These are phyloP conservation scores for Aspergillus bertholletiae DNA, from an alignment of 495 filamentous ascomycete genomes.

Conservation along the genomic window DNA sequence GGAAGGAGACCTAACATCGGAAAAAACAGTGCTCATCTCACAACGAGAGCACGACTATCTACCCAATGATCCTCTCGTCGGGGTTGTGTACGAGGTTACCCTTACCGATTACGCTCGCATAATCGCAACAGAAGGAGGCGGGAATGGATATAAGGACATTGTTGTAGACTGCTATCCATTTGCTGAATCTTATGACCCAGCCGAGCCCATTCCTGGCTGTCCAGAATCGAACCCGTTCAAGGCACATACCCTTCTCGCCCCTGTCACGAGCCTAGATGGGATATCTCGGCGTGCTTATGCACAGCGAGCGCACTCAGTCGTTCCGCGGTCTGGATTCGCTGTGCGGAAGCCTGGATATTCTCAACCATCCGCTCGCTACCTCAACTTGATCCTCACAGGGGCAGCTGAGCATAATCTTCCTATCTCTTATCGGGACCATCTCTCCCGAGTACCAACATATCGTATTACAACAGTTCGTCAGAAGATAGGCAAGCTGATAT, in stretches of 20 bases:
- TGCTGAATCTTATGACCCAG: slow-evolving; percentile 35
- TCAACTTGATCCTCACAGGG: slow-evolving; percentile 71
- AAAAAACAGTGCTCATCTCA: slow-evolving; percentile 30
- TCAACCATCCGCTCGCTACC: slow-evolving; percentile 79
- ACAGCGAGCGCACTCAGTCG: slow-evolving; percentile 2
- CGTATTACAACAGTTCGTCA: slow-evolving; percentile 64
- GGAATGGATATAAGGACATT: slow-evolving; percentile 76
- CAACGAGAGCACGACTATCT: slow-evolving; percentile 41
- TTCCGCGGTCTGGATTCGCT: neutral
- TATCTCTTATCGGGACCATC: slow-evolving; percentile 64
- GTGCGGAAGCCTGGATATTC: slow-evolving; percentile 63
- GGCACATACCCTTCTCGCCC: slow-evolving; percentile 60
- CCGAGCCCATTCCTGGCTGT: slow-evolving; percentile 35
- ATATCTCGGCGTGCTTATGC: neutral
- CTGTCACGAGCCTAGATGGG: slow-evolving; percentile 20
- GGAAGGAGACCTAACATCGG: slow-evolving; percentile 20
- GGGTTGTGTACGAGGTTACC: slow-evolving; percentile 94
- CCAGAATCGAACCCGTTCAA: slow-evolving; percentile 43
- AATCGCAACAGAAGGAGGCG: slow-evolving; percentile 86
- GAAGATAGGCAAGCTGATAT: slow-evolving; percentile 56
- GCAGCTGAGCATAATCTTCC: slow-evolving; percentile 77
- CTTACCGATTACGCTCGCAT: slow-evolving; percentile 76
- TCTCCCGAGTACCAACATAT: slow-evolving; percentile 64
- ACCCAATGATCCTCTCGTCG: slow-evolving; percentile 79
- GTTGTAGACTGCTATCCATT: slow-evolving; percentile 71